Evolutionary conservation across 768 basidiomycete genomes (phyloP), one percentile per base, ranked within the genome.

Genomic region (Amanita rubescens): DNA sequence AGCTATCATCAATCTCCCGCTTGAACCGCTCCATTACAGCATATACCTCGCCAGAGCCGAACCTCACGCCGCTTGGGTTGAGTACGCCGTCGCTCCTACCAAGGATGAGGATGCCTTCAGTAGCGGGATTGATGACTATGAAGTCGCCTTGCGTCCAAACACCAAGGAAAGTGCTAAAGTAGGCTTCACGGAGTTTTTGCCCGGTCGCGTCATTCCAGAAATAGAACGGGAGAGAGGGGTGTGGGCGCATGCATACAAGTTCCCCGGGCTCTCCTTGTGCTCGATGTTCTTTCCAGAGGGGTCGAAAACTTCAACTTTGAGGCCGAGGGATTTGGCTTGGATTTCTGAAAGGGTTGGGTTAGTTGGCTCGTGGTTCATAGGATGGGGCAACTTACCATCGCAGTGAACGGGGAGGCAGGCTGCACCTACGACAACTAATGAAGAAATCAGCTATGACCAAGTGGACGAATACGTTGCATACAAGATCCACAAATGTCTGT

Each of bases 41-140:
- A 59, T 91, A 92, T n/a, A 91, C 86, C 65, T 92, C 90, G 6
- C 76, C 82, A 1, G 87, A 87, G 34, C 90, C 90, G 62, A 92
- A 92, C 2, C 90, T 80, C 49, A 92, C 81, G 2, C 90, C 90
- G 30, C 82, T 83, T 3, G 89, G 90, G 58, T 92, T 92, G 30
- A 87, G 71, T 12, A 87, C 87, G 14, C 82, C 84, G 55, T 87
- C 84, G 58, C 84, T 85, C 58, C 84, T 74, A 9, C 84, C 84
- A 15, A 84, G 65, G 58, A 86, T 81, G 55, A 83, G 67, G 19
- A 82, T 68, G 0, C 85, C 84, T 42, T 77, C 78, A 0, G 82
- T 85, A 38, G 62, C 58, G 5, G 82, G 85, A 58, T 86, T 86
- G 22, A 78, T 69, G 9, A 82, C 74, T 24, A 86, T 79, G 55